Conservation (phyloP, 2,329 filamentous ascomycete genomes). For the Monosporascus sp. region DNA sequence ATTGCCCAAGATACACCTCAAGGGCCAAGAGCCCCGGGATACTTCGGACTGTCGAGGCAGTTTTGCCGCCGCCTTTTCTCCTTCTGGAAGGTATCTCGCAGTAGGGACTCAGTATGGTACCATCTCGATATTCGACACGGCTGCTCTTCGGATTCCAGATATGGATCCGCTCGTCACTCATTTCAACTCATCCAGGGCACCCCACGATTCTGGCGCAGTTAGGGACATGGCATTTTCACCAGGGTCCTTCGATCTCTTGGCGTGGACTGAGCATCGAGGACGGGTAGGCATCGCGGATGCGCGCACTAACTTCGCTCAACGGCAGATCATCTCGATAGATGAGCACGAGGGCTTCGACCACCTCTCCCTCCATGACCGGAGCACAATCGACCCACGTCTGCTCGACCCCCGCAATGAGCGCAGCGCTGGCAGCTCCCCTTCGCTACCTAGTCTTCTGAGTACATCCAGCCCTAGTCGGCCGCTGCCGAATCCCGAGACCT, state of each 20-base stretch:
- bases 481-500: constrained; percentile 25
- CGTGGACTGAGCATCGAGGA: constrained; percentile 88
- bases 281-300: constrained; percentile 70
- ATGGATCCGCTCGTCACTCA: constrained; percentile 63
- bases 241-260: constrained; percentile 80
- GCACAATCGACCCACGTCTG: constrained; percentile 48
- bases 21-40: constrained; percentile 52
- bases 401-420: constrained; percentile 43
- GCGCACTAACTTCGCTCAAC: constrained; percentile 58
- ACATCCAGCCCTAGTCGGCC: constrained; percentile 16
- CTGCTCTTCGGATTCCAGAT: constrained; percentile 37
- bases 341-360: constrained; percentile 52
- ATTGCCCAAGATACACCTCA: constrained; percentile 49
- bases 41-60: constrained; percentile 57
- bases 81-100: constrained; percentile 65
- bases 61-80: constrained; percentile 74
- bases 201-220: constrained; percentile 69
- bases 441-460: constrained; percentile 32
- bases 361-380: constrained; percentile 51
- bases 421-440: constrained; percentile 21
- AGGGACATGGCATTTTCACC: constrained; percentile 90
- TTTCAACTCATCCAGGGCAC: constrained; percentile 72
- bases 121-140: constrained; percentile 68
- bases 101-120: constrained; percentile 76
- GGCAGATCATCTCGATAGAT: constrained; percentile 64